phyloP scores from a whole-genome alignment of 2,329 filamentous ascomycete species.

The Graphium sp. region DNA sequence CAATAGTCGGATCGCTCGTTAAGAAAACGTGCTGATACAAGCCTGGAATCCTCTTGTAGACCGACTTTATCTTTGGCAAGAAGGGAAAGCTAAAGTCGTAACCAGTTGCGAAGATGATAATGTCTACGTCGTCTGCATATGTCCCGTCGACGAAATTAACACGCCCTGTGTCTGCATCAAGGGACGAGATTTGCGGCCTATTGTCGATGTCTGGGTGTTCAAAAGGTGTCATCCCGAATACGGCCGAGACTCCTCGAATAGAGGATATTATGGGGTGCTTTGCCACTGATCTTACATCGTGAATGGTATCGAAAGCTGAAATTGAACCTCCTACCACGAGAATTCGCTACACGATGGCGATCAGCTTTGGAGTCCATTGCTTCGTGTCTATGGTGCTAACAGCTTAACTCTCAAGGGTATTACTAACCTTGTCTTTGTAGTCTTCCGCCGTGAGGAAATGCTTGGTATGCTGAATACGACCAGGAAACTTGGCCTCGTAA shows the following conservation, averaged over 20 bases:
- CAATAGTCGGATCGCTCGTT: constrained; percentile 31
- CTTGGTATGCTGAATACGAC: constrained; percentile 37
- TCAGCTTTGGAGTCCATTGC: not conserved
- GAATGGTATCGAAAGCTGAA: constrained; percentile 46
- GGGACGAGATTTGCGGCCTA: constrained; percentile 26
- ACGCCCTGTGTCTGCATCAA: constrained; percentile 19
- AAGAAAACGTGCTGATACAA: constrained; percentile 43
- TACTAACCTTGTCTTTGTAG: constrained; percentile 25
- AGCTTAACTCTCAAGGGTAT: not conserved
- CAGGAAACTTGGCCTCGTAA: constrained; percentile 25
- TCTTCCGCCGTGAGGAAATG: constrained; percentile 28
- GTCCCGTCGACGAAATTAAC: constrained; percentile 41
- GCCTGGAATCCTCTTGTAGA: constrained; percentile 36
- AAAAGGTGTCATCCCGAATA: too few relatives aligned
- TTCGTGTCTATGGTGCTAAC: not conserved
- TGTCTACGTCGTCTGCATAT: constrained; percentile 33
- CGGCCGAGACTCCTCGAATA: too few relatives aligned
- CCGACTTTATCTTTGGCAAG: constrained; percentile 28
- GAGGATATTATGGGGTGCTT: too few relatives aligned
- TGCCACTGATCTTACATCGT: too few relatives aligned
- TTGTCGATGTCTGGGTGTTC: constrained; percentile 33
- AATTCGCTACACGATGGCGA: constrained; percentile 23
- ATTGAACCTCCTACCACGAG: constrained; percentile 48
- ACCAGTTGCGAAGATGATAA: constrained; percentile 50
- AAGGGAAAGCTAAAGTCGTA: constrained; percentile 50